These are phyloP conservation scores for Trichoderma guizhouense DNA, from an alignment of 2,329 filamentous ascomycete genomes.

Conservation along the genomic window DNA sequence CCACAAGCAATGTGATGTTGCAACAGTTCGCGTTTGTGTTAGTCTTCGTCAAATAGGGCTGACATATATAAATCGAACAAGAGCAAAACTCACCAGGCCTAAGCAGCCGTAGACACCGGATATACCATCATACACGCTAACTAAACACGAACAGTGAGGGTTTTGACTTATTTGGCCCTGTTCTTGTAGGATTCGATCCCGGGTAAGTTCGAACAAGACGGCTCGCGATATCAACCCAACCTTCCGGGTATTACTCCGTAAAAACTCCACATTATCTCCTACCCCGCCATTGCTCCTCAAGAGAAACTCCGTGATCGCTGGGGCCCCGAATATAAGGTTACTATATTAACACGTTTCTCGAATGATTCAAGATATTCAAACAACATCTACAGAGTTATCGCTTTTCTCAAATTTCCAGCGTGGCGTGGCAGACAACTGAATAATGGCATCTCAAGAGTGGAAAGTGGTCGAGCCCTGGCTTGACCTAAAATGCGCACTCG, in stretches of 20 bases:
- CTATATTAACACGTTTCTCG: not conserved
- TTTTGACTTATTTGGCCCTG: not conserved
- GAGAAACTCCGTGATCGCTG: conserved; percentile 1
- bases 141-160: not conserved
- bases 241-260: conserved; percentile 4
- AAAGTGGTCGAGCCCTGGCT: conserved; percentile 54
- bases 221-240: not conserved
- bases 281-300: conserved; percentile 18
- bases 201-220: not conserved
- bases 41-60: not conserved
- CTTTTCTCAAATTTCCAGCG: not conserved
- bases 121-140: not conserved
- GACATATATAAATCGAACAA: not conserved
- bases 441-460: conserved; percentile 44
- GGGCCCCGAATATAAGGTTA: not conserved
- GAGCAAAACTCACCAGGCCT: not conserved
- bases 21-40: not conserved
- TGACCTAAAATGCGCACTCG: conserved; percentile 60
- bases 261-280: conserved; percentile 12
- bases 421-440: not conserved
- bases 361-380: not conserved
- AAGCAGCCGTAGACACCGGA: not conserved
- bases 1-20: not conserved
- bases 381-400: not conserved
- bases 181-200: not conserved